Evolutionary conservation across 2,329 filamentous ascomycete species (phyloP), one percentile per base, ranked within the genome.

Genomic region (Apiospora arundinis): DNA sequence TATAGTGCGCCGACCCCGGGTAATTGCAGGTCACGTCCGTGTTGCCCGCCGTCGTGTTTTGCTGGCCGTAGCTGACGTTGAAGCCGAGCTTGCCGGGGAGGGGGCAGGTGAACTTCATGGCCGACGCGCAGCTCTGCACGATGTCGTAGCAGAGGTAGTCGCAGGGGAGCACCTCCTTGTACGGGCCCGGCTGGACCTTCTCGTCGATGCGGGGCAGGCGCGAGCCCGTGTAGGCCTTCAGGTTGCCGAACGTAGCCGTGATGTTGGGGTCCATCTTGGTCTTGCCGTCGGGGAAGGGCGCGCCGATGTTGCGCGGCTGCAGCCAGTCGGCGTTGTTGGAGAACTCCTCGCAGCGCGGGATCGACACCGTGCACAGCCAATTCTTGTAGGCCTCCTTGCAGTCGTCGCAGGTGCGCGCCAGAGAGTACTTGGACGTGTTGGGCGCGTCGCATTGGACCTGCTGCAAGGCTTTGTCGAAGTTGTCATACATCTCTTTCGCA

Each of bases 281-380:
- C 0, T 88, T 88, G n/a, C 92, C 91, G 78, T 97, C 92, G 23
- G 92, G 87, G 76, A 95, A 95, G 0, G 87, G 76, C 72, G 92
- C 89, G 44, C 86, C 90, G 69, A 94, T 88, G 77, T 95, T 96
- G 65, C 96, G 92, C 25, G 87, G 85, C 72, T 91, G 89, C 2
- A 94, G 86, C 78, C 84, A 90, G 0, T 45, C 1, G 74, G 85
- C 81, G 1, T 85, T 69, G 18, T 85, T 84, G 1, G 87, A 89
- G 77, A 93, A 96, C 82, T 98, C 95, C 78, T 94, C 92, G 84
- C 96, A 99, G 42, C 95, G 93, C 0, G 96, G 96, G 73, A 99
- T 96, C 21, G 91, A 92, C 40, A 98, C 95, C 32, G 94, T 93
- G 84, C 96, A 99, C 25, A 99, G 91, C 96, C 96, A 99, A 78